Base-by-base conservation (phyloP, 1,139 yeast species). In the Yamadazyma taylorii region DNA sequence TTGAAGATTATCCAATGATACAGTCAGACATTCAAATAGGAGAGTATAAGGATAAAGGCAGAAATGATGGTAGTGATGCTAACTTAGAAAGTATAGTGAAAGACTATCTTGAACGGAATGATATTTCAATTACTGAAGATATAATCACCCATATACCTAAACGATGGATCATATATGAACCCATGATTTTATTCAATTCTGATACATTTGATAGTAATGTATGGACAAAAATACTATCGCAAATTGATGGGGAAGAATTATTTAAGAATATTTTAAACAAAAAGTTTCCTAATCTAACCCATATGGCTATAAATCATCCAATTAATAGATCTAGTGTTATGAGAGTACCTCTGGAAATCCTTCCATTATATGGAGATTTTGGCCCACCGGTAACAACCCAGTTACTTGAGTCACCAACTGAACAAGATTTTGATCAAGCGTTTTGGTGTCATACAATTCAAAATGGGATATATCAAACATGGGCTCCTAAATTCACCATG, bases 401-500 rank as follows among this genome's bases (percentile, higher is more conserved):
- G 7, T 46, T 52, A 4, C 56, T 64, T 38, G 58, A 55, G 3
- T 8, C 30, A 1, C 88, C 89, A 0, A 51, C 68, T 0, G 37
- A 41, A 2, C 39, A 43, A 0, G 83, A 80, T 48, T 73, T 81
- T 35, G 42, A 57, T 0, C 30, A 51, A 0, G 84, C 86, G 0
- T 78, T 87, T 46, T 88, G 96, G 96, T 85, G 90, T 49, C 60
- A 69, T 10, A 73, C 73, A 1, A 60, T 68, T 2, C 96, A 88
- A 53, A 86, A 88, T 55, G 90, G 89, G 1, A 78, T 88, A 5
- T 66, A 58, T 43, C 96, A 88, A 52, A 71, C 76, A 3, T 88
- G 96, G 96, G 86, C 92, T 3, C 96, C 96, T 0, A 56, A 72
- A 37, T 83, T 79, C 52, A 86, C 95, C 10, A 88, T 88, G 96